Percentiles rank a stretch among this genome's conserved stretches.
Conservation (phyloP, 805 yeast species). For the Candida nitratophila region DNA sequence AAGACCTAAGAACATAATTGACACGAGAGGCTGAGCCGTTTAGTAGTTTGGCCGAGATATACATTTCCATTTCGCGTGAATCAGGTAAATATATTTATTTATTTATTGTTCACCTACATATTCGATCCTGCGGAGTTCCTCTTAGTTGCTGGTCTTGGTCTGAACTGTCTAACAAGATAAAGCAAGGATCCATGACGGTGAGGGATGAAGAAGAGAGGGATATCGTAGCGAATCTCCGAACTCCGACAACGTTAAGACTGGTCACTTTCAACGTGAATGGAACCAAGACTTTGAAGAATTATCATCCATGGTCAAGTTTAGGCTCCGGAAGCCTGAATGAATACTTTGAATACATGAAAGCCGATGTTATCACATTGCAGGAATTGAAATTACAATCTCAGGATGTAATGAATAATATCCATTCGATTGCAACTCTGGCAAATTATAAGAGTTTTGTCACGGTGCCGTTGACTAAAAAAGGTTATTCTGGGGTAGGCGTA, state of each 20-base stretch:
- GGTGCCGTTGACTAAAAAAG: slow-evolving; percentile 61
- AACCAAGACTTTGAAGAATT: slow-evolving; percentile 67
- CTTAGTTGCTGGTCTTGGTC: too few relatives aligned
- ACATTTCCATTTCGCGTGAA: too few relatives aligned
- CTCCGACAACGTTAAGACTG: slow-evolving; percentile 7
- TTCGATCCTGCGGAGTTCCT: too few relatives aligned
- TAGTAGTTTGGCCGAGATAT: too few relatives aligned
- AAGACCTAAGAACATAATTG: too few relatives aligned
- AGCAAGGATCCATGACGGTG: background rate
- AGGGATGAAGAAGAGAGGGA: background rate
- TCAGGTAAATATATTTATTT: too few relatives aligned
- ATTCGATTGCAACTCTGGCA: slow-evolving; percentile 31
- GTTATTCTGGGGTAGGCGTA: slow-evolving; percentile 89
- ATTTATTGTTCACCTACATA: too few relatives aligned
- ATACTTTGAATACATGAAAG: slow-evolving; percentile 42
- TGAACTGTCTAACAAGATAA: too few relatives aligned
- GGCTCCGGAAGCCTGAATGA: slow-evolving; percentile 25
- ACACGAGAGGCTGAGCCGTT: too few relatives aligned
- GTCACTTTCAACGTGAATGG: slow-evolving; percentile 81
- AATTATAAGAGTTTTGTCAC: slow-evolving; percentile 63
- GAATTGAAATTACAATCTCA: slow-evolving; percentile 67
- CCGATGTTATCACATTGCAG: slow-evolving; percentile 80
- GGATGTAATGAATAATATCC: slow-evolving; percentile 31
- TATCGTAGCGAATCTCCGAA: background rate
- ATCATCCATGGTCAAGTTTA: slow-evolving; percentile 69